Percentiles rank a stretch among this genome's conserved stretches.
These are phyloP conservation scores for Haplosporangium sp. DNA, from an alignment of 371 early-diverging fungal species.

Conservation along the genomic window DNA sequence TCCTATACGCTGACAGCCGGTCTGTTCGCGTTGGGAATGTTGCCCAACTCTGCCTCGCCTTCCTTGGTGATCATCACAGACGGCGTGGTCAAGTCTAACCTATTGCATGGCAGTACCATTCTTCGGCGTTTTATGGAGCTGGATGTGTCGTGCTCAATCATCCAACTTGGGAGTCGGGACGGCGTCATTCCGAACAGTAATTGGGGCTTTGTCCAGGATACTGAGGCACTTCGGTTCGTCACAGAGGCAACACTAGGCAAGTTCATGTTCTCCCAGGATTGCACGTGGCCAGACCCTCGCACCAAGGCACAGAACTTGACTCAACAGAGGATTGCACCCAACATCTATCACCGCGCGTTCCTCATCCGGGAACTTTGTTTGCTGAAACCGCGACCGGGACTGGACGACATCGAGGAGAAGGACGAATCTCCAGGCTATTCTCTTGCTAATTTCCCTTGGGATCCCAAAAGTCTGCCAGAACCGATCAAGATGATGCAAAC, in stretches of 20 bases:
- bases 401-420: constrained; percentile 39
- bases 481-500: constrained; percentile 78
- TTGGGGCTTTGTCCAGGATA: constrained; percentile 91
- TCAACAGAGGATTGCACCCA: constrained; percentile 59
- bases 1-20: constrained; percentile 77
- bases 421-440: constrained; percentile 46
- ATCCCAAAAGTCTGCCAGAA: constrained; percentile 78
- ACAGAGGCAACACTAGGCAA: constrained; percentile 82
- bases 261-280: constrained; percentile 83
- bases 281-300: constrained; percentile 30
- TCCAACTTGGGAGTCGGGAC: constrained; percentile 85
- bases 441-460: constrained; percentile 88
- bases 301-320: constrained; percentile 7
- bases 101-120: constrained; percentile 58
- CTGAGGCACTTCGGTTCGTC: constrained; percentile 84
- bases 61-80: constrained; percentile 85
- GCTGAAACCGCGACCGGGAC: constrained; percentile 58
- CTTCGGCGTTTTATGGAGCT: constrained; percentile 67
- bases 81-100: constrained; percentile 80
- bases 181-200: constrained; percentile 83
- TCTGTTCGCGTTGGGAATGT: constrained; percentile 72
- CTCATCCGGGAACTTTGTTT: constrained; percentile 75
- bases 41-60: constrained; percentile 75
- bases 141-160: constrained; percentile 76
- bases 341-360: constrained; percentile 83